Evolutionary conservation across 306 rosid species (phyloP), one percentile per base, ranked within the genome.

Genomic region (Inga laurina): DNA sequence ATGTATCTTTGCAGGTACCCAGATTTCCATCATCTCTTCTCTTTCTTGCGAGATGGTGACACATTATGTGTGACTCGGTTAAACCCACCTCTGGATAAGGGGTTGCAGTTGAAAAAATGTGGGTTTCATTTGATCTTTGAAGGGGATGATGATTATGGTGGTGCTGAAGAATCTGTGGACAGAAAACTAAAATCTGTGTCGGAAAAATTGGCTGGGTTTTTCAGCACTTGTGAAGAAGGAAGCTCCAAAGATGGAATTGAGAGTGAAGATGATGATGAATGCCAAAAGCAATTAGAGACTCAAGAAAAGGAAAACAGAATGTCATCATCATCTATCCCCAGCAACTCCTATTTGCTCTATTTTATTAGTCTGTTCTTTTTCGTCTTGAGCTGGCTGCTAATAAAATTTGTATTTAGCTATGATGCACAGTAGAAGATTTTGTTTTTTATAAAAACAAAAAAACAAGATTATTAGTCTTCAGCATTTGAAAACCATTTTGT

Each of bases 101-200:
- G 94, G 8, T 74, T 93, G 70, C 88, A 90, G 84, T 81, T 93
- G 85, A 87, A 80, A 81, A 72, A 78, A 41, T 68, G 85, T 77
- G 97, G 95, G 62, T 8, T 86, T 65, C 83, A 86, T 81, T 81
- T 87, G 67, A 74, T 84, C 35, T 84, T 81, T 78, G 96, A 93
- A 85, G 96, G 88, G 65, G 94, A 89, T 44, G 94, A 93, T 80
- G 94, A 91, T 46, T 93, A 90, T 69, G 91, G 84, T 13, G 96
- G 92, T 82, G 82, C 66, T 0, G 93, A 91, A 84, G 85, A 88
- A 49, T 81, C 78, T 10, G 27, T 84, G 62, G 83, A 77, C 46
- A 64, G 78, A 45, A 82, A 72, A 68, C 86, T 86, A 4, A 89
- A 83, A 80, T 93, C 95, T 41, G 82, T 87, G 18, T 91, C 94